A percentile compares a stretch with the other conserved stretches of the same genome.
phyloP scores from a whole-genome alignment of 148 eudicot genomes.

The Rhododendron ovatum region DNA sequence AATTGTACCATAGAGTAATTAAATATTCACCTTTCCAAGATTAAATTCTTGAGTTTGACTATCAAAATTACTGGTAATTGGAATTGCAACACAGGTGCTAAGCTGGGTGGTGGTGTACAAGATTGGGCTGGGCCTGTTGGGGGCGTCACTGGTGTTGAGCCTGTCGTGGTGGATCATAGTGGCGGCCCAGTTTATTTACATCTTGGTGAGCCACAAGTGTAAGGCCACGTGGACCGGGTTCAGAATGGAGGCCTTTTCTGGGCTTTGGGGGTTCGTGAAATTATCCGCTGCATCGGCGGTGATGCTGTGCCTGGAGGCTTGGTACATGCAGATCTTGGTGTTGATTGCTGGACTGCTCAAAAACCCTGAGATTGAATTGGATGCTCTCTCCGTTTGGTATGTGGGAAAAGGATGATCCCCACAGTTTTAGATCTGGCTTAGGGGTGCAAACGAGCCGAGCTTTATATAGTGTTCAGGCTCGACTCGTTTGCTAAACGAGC shows the following conservation, averaged over 20 bases:
- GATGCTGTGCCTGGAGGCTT: slow-evolving; percentile 54
- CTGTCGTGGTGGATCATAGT: slow-evolving; percentile 58
- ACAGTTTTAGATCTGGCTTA: too few species aligned
- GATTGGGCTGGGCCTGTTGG: slow-evolving; percentile 40
- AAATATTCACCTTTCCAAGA: too few species aligned
- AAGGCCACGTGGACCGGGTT: slow-evolving; percentile 51
- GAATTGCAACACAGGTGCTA: background rate
- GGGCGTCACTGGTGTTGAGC: slow-evolving; percentile 41
- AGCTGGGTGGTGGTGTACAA: slow-evolving; percentile 34
- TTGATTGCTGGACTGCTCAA: slow-evolving; percentile 44
- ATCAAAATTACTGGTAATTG: background rate
- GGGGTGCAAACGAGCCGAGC: too few species aligned
- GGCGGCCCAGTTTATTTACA: slow-evolving; percentile 39
- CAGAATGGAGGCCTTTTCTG: slow-evolving; percentile 36
- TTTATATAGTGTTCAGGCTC: too few species aligned
- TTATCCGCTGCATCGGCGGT: slow-evolving; percentile 47
- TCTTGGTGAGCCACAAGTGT: slow-evolving; percentile 26
- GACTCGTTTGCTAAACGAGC: too few species aligned
- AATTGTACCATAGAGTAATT: too few species aligned
- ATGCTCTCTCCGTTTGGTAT: slow-evolving; percentile 51
- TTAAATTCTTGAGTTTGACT: background rate
- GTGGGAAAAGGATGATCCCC: background rate
- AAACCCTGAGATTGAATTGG: slow-evolving; percentile 42
- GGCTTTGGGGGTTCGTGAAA: slow-evolving; percentile 37
- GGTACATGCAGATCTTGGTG: slow-evolving; percentile 44